These are phyloP conservation scores for Paraphaeosphaeria sporulosa DNA, from an alignment of 2,329 filamentous ascomycete genomes.

Conservation along the genomic window DNA sequence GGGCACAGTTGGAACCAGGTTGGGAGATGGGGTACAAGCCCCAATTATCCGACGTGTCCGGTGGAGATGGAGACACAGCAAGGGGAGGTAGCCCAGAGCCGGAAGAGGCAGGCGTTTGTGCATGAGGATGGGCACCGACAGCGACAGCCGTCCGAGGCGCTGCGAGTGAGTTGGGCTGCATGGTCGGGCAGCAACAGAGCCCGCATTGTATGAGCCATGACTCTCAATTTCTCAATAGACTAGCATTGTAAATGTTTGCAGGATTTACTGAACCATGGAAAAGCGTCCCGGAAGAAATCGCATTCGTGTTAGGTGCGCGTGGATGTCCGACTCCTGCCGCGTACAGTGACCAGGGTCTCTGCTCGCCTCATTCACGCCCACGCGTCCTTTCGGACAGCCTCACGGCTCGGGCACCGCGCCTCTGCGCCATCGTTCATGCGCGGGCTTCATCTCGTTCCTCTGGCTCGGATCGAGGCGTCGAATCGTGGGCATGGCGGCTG, in stretches of 20 bases:
- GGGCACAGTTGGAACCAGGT: constrained; percentile 22
- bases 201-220: constrained; percentile 16
- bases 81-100: constrained; percentile 19
- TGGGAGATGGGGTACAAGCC: neutral
- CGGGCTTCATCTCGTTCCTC: constrained; percentile 5
- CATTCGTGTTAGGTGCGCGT: neutral
- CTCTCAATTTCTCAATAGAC: constrained; percentile 1
- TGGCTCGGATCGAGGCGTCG: constrained; percentile 17
- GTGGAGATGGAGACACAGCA: constrained; percentile 23
- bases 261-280: neutral
- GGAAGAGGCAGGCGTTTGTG: constrained; percentile 10
- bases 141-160: neutral
- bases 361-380: constrained; percentile 14
- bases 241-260: constrained; percentile 16
- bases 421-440: neutral
- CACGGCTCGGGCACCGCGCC: constrained; percentile 10
- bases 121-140: constrained; percentile 26
- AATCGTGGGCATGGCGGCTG: constrained; percentile 10
- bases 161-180: constrained; percentile 12
- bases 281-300: neutral
- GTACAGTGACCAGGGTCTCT: constrained; percentile 3
- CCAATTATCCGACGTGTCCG: constrained; percentile 15
- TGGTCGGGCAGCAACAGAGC: constrained; percentile 21
- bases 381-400: constrained; percentile 17
- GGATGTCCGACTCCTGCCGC: constrained; percentile 10